Evolutionary conservation across 257 asterid genomes (phyloP).

Genomic region (Solanum virginianum): DNA sequence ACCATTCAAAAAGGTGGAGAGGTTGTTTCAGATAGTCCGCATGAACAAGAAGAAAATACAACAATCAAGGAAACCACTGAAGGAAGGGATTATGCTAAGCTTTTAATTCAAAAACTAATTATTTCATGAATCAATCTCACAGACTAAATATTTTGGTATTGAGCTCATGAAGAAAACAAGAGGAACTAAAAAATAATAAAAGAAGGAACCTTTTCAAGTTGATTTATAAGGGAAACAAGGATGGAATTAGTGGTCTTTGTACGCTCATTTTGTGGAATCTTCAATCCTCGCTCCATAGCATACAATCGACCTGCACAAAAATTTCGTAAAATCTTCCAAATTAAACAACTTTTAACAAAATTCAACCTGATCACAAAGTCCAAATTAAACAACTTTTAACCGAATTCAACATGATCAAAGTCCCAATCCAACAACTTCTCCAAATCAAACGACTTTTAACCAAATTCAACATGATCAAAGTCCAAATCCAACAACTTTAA

Average conservation of each 20-base stretch:
- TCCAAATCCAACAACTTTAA: not conserved
- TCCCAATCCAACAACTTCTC: not conserved
- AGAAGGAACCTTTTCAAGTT: constrained; percentile 72
- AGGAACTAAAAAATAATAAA: not conserved
- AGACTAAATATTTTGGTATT: not conserved
- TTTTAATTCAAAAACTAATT: not conserved
- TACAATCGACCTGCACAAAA: constrained; percentile 70
- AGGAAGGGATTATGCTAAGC: not conserved
- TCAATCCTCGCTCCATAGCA: constrained; percentile 93
- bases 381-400: not conserved
- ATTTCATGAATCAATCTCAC: not conserved
- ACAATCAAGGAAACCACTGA: not conserved
- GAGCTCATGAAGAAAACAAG: not conserved
- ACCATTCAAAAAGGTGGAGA: not conserved
- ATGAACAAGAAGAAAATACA: not conserved
- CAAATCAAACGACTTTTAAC: not conserved
- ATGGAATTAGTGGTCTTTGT: constrained; percentile 71
- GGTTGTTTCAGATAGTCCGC: not conserved
- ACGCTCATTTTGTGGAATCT: constrained; percentile 71
- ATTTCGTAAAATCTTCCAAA: too few species aligned
- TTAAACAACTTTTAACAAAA: not conserved
- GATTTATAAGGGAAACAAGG: constrained; percentile 79
- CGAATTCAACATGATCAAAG: not conserved
- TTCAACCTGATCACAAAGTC: not conserved
- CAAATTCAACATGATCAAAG: not conserved